These are phyloP conservation scores for Epichloe typhina DNA, from an alignment of 2,329 filamentous ascomycete genomes.

Conservation along the genomic window DNA sequence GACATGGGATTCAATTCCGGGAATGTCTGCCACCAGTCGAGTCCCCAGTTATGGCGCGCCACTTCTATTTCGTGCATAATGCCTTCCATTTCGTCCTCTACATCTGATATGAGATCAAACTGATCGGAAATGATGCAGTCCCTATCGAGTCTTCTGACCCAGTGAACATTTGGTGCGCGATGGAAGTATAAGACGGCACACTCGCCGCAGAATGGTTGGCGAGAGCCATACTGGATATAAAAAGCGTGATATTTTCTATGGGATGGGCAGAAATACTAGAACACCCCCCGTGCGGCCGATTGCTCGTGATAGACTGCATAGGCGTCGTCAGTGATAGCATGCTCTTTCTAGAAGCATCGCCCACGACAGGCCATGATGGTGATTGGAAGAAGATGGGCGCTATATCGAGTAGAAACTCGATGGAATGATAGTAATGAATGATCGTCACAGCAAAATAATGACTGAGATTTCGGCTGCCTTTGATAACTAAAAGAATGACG, in stretches of 20 bases:
- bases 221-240: not conserved
- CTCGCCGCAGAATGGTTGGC: conserved; percentile 21
- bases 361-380: conserved; percentile 13
- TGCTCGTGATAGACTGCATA: conserved; percentile 11
- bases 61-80: conserved; percentile 3
- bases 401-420: not conserved
- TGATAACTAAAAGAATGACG: not conserved
- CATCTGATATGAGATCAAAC: not conserved
- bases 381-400: not conserved
- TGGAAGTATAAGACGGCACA: conserved; percentile 19
- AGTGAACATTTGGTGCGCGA: conserved; percentile 6
- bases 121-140: conserved; percentile 2
- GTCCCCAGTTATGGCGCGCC: not conserved
- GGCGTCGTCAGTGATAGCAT: not conserved
- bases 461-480: not conserved
- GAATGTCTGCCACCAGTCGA: not conserved
- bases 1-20: not conserved
- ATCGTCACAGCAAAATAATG: not conserved
- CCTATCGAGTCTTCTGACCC: conserved; percentile 12
- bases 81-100: conserved; percentile 1
- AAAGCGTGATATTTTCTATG: conserved; percentile 18
- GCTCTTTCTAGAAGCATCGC: conserved; percentile 11
- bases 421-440: not conserved
- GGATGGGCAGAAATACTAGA: conserved; percentile 19
- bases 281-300: conserved; percentile 6